These are phyloP conservation scores for Elaphomyces granulatus DNA, from an alignment of 495 filamentous ascomycete genomes.

Conservation along the genomic window DNA sequence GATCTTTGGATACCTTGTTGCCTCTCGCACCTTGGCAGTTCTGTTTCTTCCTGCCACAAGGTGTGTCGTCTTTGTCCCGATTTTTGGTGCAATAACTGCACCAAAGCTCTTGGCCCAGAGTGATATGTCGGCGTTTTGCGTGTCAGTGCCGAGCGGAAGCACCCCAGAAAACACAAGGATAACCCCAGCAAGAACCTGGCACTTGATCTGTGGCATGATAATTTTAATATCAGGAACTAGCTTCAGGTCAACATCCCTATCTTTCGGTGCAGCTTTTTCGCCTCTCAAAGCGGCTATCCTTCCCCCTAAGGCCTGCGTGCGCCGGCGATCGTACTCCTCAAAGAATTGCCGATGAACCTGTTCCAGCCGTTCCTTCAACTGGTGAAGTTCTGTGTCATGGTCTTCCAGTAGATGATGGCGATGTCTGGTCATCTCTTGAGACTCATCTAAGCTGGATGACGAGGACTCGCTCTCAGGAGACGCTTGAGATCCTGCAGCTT, in stretches of 20 bases:
- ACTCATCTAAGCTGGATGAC: constrained; percentile 26
- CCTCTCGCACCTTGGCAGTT: constrained; percentile 80
- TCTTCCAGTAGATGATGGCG: constrained; percentile 74
- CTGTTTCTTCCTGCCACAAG: constrained; percentile 59
- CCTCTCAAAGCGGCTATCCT: constrained; percentile 45
- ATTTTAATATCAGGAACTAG: constrained; percentile 72
- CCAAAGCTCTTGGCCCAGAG: constrained; percentile 78
- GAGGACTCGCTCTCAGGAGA: constrained; percentile 34
- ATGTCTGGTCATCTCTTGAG: constrained; percentile 30
- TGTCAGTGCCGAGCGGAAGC: constrained; percentile 64
- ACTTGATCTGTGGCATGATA: constrained; percentile 69
- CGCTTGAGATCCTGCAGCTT: constrained; percentile 35
- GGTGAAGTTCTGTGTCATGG: constrained; percentile 64
- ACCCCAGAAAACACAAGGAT: constrained; percentile 80
- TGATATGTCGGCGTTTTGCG: constrained; percentile 65
- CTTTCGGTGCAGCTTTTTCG: constrained; percentile 31
- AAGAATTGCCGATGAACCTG: constrained; percentile 68
- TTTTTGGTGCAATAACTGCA: constrained; percentile 47
- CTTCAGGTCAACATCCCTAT: constrained; percentile 45
- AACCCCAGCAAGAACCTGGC: constrained; percentile 48
- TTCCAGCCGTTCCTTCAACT: constrained; percentile 57
- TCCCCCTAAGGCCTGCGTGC: constrained; percentile 37
- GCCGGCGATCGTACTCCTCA: constrained; percentile 53
- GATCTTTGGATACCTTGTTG: constrained; percentile 53
- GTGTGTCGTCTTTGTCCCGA: constrained; percentile 47